A percentile compares a stretch with the other conserved stretches of the same genome.
phyloP scores from a whole-genome alignment of 345 rosid genomes.

The Crucihimalaya himalaica region DNA sequence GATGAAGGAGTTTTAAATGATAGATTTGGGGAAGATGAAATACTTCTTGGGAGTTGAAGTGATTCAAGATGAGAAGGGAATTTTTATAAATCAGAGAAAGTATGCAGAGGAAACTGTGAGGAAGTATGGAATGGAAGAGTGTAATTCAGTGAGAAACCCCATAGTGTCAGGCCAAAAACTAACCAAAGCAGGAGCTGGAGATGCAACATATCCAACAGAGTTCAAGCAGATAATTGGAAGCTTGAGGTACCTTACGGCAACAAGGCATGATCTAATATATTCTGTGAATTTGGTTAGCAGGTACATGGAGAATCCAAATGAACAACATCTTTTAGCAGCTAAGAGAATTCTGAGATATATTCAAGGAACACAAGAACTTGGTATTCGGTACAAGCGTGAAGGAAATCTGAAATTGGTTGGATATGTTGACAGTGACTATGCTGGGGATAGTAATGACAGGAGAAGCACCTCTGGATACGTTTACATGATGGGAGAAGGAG shows the following conservation, averaged over 20 bases:
- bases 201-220: no score
- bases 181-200: no score
- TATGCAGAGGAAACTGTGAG: no score
- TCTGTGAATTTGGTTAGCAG: background rate
- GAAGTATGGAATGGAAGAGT: no score
- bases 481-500: fast-evolving
- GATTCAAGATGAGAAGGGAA: background rate
- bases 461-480: background rate
- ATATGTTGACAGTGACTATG: background rate
- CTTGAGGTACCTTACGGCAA: background rate
- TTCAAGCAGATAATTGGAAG: background rate
- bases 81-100: no score
- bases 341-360: no score
- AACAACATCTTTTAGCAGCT: background rate
- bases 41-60: background rate
- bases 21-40: no score
- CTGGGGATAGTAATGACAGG: background rate
- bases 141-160: no score
- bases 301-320: background rate
- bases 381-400: background rate
- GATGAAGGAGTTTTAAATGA: background rate
- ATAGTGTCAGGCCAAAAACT: no score
- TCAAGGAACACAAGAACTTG: background rate
- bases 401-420: background rate
- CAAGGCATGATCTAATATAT: background rate